These are phyloP conservation scores for Penicillium odoratum DNA, from an alignment of 495 filamentous ascomycete species.

Conservation along the genomic window DNA sequence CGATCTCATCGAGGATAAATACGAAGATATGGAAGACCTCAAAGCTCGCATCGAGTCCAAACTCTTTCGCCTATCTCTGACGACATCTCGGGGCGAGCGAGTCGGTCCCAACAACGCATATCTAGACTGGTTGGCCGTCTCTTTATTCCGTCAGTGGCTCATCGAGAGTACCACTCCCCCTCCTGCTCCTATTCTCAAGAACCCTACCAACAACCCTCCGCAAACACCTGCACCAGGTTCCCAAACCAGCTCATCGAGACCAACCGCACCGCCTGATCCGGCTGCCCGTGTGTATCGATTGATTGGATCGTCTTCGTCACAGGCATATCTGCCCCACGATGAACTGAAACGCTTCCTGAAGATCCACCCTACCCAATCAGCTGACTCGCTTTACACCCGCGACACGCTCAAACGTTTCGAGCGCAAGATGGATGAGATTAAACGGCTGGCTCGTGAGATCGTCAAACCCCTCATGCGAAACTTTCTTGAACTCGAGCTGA, in stretches of 20 bases:
- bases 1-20: slow-evolving; percentile 89
- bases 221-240: slow-evolving; percentile 28
- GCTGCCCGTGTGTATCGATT: slow-evolving; percentile 70
- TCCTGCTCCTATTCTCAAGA: slow-evolving; percentile 50
- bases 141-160: slow-evolving; percentile 85
- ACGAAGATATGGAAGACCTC: slow-evolving; percentile 73
- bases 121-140: slow-evolving; percentile 83
- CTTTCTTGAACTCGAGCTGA: slow-evolving; percentile 73
- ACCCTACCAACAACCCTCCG: slow-evolving; percentile 26
- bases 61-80: slow-evolving; percentile 77
- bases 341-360: slow-evolving; percentile 88
- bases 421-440: slow-evolving; percentile 82
- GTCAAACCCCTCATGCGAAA: slow-evolving; percentile 86
- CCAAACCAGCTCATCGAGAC: slow-evolving; percentile 21
- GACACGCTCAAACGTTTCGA: slow-evolving; percentile 82
- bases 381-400: slow-evolving; percentile 64
- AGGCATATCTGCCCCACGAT: slow-evolving; percentile 74
- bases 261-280: slow-evolving; percentile 26
- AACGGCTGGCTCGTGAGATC: slow-evolving; percentile 73
- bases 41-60: slow-evolving; percentile 68
- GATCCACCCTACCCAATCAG: slow-evolving; percentile 48
- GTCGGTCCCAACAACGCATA: slow-evolving; percentile 76
- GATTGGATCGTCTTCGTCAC: slow-evolving; percentile 58
- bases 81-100: slow-evolving; percentile 75
- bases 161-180: slow-evolving; percentile 81